Evolutionary conservation across 306 rosid genomes (phyloP).

Genomic region (Delonix regia): DNA sequence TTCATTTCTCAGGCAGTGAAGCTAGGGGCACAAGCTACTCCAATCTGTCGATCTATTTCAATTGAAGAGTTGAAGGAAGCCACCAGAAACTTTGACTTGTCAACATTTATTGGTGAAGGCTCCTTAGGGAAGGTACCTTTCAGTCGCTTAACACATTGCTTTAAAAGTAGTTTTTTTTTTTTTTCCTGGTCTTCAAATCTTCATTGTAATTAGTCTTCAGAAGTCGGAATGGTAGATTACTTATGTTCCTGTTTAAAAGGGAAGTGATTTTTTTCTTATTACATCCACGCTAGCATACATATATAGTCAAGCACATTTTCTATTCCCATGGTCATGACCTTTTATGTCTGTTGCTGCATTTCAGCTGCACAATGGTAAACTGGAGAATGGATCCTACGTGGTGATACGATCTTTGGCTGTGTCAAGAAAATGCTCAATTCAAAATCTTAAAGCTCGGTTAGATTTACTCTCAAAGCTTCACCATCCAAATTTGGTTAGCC

Average conservation of each 20-base stretch:
- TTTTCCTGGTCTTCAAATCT: neutral
- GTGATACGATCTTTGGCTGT: constrained; percentile 60
- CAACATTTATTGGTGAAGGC: constrained; percentile 72
- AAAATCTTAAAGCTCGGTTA: constrained; percentile 67
- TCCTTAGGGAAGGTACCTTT: constrained; percentile 69
- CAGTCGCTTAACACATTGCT: constrained; percentile 1
- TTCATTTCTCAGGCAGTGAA: constrained; percentile 66
- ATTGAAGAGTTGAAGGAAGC: constrained; percentile 75
- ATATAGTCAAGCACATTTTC: neutral
- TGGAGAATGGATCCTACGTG: constrained; percentile 69
- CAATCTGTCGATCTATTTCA: constrained; percentile 54
- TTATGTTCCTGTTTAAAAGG: neutral
- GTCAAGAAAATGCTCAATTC: constrained; percentile 63
- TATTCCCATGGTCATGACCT: constrained; percentile 1
- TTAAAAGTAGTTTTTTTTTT: neutral
- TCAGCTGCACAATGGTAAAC: constrained; percentile 74
- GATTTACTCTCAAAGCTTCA: constrained; percentile 83
- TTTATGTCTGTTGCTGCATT: constrained; percentile 17
- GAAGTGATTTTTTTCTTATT: neutral
- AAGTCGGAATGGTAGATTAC: neutral
- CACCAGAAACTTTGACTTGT: constrained; percentile 57
- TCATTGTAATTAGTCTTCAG: neutral
- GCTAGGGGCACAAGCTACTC: constrained; percentile 63
- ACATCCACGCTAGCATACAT: neutral
- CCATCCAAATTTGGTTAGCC: constrained; percentile 79